Conservation (phyloP, 345 rosid genomes). For the Syzygium grande region DNA sequence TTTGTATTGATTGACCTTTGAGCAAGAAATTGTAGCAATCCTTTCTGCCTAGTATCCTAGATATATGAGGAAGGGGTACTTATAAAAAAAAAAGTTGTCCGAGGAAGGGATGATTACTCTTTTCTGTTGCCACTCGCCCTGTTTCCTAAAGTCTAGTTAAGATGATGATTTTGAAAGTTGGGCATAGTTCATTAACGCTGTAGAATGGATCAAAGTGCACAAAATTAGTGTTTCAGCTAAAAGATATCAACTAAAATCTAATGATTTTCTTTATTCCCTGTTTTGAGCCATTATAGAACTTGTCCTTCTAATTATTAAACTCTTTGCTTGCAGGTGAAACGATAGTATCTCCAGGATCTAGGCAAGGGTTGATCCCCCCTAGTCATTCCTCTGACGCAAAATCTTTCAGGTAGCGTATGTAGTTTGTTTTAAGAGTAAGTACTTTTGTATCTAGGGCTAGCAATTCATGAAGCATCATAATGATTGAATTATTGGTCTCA, state of each 20-base stretch:
- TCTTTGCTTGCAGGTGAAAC: constrained; percentile 47
- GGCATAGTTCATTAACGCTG: not conserved
- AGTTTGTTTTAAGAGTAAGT: not conserved
- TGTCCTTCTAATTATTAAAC: not conserved
- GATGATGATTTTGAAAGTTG: not conserved
- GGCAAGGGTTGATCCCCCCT: constrained; percentile 72
- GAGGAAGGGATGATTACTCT: not conserved
- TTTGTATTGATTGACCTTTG: not conserved
- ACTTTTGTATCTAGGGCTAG: not conserved
- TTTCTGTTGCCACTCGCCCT: not conserved
- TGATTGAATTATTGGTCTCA: not conserved
- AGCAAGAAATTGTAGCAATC: not conserved
- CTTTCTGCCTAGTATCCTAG: not conserved
- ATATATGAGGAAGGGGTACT: not conserved
- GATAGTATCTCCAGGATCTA: constrained; percentile 63
- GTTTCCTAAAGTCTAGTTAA: not conserved
- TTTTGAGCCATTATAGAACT: not conserved
- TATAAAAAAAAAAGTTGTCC: not conserved
- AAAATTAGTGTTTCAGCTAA: not conserved
- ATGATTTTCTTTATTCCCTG: not conserved
- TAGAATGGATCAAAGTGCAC: not conserved
- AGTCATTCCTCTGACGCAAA: constrained; percentile 65
- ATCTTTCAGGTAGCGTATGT: constrained; percentile 39
- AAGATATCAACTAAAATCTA: not conserved
- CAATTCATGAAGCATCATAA: not conserved